Conservation (phyloP, 805 yeast genomes). For the Jamesozyma spencerorum region DNA sequence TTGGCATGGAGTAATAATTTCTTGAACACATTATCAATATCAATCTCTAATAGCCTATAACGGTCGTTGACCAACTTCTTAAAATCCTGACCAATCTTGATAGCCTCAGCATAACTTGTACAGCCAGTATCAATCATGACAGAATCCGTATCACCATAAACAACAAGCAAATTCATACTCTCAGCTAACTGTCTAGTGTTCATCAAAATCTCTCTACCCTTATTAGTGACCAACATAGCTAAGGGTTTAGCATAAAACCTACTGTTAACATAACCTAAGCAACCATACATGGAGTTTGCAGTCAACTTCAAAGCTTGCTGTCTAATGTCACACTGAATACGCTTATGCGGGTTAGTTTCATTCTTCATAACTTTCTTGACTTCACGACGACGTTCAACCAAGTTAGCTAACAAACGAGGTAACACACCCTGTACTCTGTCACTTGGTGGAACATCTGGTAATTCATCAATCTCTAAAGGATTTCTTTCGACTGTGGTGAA, state of each 20-base stretch:
- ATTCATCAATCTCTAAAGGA: conserved; percentile 42
- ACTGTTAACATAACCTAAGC: conserved; percentile 85
- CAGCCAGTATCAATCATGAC: conserved; percentile 94
- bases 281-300: conserved; percentile 99
- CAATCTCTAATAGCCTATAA: conserved; percentile 81
- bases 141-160: conserved; percentile 98
- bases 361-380: conserved; percentile 80
- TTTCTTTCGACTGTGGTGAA: conserved; percentile 86
- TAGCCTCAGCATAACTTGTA: conserved; percentile 58
- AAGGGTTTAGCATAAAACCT: conserved; percentile 93
- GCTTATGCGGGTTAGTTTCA: conserved; percentile 54
- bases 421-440: conserved; percentile 66
- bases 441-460: conserved; percentile 60
- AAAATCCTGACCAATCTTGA: conserved; percentile 75
- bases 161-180: conserved; percentile 68
- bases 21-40: conserved; percentile 87
- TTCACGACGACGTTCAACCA: conserved; percentile 86
- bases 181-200: conserved; percentile 92
- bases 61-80: conserved; percentile 81
- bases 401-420: conserved; percentile 71
- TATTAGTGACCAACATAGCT: conserved; percentile 89
- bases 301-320: conserved; percentile 94
- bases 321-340: conserved; percentile 83
- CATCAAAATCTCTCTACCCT: conserved; percentile 91
- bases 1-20: conserved; percentile 82